Conservation (phyloP, 179 eudicot genomes). For the Drosera spatulata region DNA sequence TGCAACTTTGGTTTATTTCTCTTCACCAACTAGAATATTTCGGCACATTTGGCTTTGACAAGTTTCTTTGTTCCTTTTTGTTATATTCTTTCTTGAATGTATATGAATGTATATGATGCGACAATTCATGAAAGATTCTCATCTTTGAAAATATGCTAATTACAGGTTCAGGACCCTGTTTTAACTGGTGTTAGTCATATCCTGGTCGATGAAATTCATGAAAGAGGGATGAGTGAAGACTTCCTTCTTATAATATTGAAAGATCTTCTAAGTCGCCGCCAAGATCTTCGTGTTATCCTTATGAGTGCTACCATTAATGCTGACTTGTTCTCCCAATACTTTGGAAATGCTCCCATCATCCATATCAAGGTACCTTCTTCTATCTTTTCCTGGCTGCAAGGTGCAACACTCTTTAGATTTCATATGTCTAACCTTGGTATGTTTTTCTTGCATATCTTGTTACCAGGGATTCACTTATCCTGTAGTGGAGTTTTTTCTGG, state of each 20-base stretch:
- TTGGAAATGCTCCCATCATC: conserved; percentile 77
- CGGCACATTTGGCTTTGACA: too few relatives aligned
- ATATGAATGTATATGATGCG: too few relatives aligned
- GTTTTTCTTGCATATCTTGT: conserved; percentile 6
- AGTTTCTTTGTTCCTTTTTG: too few relatives aligned
- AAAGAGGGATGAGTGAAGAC: conserved; percentile 98
- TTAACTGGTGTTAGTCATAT: conserved; percentile 89
- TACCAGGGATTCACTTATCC: conserved; percentile 81
- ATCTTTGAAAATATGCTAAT: conserved; percentile 5
- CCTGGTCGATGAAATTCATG: conserved; percentile 97
- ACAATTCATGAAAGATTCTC: neutral
- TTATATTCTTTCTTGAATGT: too few relatives aligned
- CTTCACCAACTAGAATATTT: too few relatives aligned
- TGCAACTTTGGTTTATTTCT: too few relatives aligned
- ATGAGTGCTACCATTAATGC: conserved; percentile 99
- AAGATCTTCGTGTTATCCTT: conserved; percentile 73
- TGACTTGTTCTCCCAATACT: conserved; percentile 79
- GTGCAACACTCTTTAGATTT: conserved; percentile 3
- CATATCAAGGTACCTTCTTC: conserved; percentile 65
- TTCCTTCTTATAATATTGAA: conserved; percentile 76
- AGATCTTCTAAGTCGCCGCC: conserved; percentile 89
- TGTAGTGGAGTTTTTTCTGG: conserved; percentile 70
- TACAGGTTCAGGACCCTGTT: conserved; percentile 77
- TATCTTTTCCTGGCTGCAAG: neutral
- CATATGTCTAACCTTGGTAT: neutral